Base-by-base conservation (phyloP, 345 rosid genomes). In the Sisymbrium altissimum region DNA sequence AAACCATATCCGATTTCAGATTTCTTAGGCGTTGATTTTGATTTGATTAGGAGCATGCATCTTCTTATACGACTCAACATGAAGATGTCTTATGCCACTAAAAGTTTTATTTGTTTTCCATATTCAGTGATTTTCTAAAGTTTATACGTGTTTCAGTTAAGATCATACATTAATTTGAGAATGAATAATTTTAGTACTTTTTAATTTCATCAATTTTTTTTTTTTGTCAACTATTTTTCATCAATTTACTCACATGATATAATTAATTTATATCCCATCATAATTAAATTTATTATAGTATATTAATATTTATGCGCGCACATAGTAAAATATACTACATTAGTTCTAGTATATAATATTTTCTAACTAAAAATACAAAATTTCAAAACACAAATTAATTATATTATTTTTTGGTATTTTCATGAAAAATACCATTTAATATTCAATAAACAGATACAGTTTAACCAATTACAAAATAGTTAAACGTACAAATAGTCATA, bases 1-100 rank as follows among this genome's bases (percentile, higher is more conserved):
- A 68, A 52, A 40, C 29, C 64, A 53, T 75, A 75, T 53, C 69
- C 33, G 38, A 69, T 32, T 60, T 68, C 57, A 61, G 64, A 50
- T 41, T 53, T 23, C 27, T 41, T 50, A 52, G 49, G 64, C 40
- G 49, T 43, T 75, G 49, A 43, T 60, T 68, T 68, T 75, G 25
- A 61, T 52, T 60, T 68, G 40, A 32, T 38, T 68, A 68, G 27
- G 43, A 61, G 50, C 64, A 67, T 66, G 54, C 59, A 58, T 48
- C 43, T 46, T n/a, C n/a, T 18, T 58, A 27, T 29, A 33, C 57
- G 21, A 10, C 9, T 19, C 25, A 58, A 36, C 29, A 3, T 15
- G 46, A 59, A 35, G 17, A 11, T 58, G 15, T 19, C 64, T 1
- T 11, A 19, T 11, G 19, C 64, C 46, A 23, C 45, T 18, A 4